phyloP scores from a whole-genome alignment of 352 stramenopile species.

The Phytophthora chlamydospora region DNA sequence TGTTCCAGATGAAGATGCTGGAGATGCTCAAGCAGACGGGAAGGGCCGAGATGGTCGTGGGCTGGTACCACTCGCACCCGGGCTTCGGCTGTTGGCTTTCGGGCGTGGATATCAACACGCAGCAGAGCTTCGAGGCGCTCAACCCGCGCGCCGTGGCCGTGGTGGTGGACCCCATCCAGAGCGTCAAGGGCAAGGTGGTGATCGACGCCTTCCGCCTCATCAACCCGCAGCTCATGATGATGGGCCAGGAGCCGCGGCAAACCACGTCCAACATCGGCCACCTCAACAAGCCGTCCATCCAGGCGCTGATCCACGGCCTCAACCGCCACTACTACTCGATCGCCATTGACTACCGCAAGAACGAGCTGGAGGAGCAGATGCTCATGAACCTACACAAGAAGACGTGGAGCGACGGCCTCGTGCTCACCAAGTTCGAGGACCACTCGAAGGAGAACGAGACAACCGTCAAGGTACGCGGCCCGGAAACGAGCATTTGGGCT shows the following conservation, averaged over 20 bases:
- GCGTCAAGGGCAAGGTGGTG: slow-evolving; percentile 99
- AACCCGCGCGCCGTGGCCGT: slow-evolving; percentile 97
- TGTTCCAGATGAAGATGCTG: slow-evolving; percentile 99
- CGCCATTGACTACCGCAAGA: slow-evolving; percentile 98
- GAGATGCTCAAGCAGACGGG: slow-evolving; percentile 99
- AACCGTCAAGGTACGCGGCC: slow-evolving; percentile 83
- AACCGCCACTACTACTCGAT: slow-evolving; percentile 99
- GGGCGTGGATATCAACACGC: slow-evolving; percentile 99
- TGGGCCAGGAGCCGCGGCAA: slow-evolving; percentile 97
- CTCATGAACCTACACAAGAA: slow-evolving; percentile 99
- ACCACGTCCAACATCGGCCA: slow-evolving; percentile 99
- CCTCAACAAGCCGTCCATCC: slow-evolving; percentile 99
- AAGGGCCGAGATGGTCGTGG: slow-evolving; percentile 93
- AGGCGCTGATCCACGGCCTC: slow-evolving; percentile 98
- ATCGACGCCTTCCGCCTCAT: slow-evolving; percentile 99
- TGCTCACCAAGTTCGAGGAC: slow-evolving; percentile 96
- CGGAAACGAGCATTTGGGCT: not conserved
- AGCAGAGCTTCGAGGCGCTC: slow-evolving; percentile 98
- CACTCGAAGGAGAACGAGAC: slow-evolving; percentile 93
- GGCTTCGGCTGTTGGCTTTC: slow-evolving; percentile 99
- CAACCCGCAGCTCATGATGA: slow-evolving; percentile 99
- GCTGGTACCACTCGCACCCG: slow-evolving; percentile 99
- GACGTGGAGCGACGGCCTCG: slow-evolving; percentile 96
- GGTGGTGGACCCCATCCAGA: slow-evolving; percentile 99
- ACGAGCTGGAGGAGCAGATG: slow-evolving; percentile 99